phyloP scores from a whole-genome alignment of 495 filamentous ascomycete genomes.

The Penicillium silybi region DNA sequence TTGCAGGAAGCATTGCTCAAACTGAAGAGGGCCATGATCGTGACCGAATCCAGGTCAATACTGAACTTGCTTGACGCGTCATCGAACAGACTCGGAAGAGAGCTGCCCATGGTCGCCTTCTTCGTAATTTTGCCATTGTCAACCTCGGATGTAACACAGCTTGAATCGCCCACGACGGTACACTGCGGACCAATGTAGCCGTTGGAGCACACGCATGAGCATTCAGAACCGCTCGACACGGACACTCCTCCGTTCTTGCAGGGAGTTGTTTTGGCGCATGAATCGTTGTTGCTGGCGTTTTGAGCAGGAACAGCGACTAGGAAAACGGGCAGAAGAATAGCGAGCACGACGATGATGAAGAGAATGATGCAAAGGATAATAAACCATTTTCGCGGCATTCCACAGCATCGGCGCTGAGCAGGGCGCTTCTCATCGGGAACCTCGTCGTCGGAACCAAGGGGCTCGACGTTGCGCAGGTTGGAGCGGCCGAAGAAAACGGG shows the following conservation, averaged over 20 bases:
- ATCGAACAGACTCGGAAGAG: slow-evolving; percentile 67
- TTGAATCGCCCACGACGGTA: slow-evolving; percentile 53
- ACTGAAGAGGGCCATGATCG: slow-evolving; percentile 73
- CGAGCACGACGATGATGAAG: slow-evolving; percentile 75
- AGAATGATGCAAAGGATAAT: slow-evolving; percentile 63
- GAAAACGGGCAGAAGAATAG: slow-evolving; percentile 81
- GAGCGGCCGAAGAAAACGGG: slow-evolving; percentile 37
- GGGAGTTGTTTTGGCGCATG: slow-evolving; percentile 49
- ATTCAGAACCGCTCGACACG: slow-evolving; percentile 58
- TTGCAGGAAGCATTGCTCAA: slow-evolving; percentile 68
- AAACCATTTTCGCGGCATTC: slow-evolving; percentile 78
- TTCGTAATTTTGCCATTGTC: slow-evolving; percentile 42
- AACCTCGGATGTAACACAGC: slow-evolving; percentile 68
- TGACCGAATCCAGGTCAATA: slow-evolving; percentile 62
- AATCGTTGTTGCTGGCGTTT: slow-evolving; percentile 32
- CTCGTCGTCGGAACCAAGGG: slow-evolving; percentile 23
- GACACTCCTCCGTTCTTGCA: slow-evolving; percentile 83
- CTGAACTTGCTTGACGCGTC: slow-evolving; percentile 65
- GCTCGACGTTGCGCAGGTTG: slow-evolving; percentile 32
- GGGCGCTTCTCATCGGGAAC: slow-evolving; percentile 10
- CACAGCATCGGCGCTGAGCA: slow-evolving; percentile 57
- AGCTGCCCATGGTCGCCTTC: slow-evolving; percentile 76
- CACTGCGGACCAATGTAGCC: slow-evolving; percentile 82
- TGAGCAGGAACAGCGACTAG: slow-evolving; percentile 69
- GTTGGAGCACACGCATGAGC: slow-evolving; percentile 82